Evolutionary conservation across 306 rosid genomes (phyloP), one percentile per base, ranked within the genome.

Genomic region (Pyrus bretschneideri): DNA sequence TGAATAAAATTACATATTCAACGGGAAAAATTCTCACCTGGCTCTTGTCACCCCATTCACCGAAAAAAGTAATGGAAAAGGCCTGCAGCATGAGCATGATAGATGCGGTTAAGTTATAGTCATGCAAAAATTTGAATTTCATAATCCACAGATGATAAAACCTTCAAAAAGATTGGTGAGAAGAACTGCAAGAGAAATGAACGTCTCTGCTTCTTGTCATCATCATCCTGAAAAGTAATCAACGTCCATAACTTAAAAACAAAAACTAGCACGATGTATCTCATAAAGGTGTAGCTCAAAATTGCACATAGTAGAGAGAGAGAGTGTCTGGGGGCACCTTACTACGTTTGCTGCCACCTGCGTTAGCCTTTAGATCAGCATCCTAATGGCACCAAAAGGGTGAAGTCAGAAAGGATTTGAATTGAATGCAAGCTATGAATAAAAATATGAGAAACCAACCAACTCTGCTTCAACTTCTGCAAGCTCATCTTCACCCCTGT

Each of bases 21-120:
- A n/a, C 18, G 21, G 71, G 29, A 30, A 44, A 74, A 55, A 77
- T 46, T 54, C 83, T 87, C 80, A 94, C 98, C 95, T 94, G 98
- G 81, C 98, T 94, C 86, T 86, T 94, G 90, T 94, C 97, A 75
- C 97, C 97, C 98, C 98, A 94, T 87, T 94, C 98, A 63, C 98
- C 98, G n/a, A 94, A 94, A 77, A 94, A 94, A 1, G 88, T 91
- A 83, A 94, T 89, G 54, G 98, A 94, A 87, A 94, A 94, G 74
- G 97, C 98, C 97, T 94, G 87, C 54, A 80, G 42, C 44, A 76
- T 62, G 66, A 75, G 69, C 63, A 73, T 49, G 55, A 70, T 73
- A 71, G 80, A 77, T 35, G 66, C 57, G 65, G 70, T 80, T 71
- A 80, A 71, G 45, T 46, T 44, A 38, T 59, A 30, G 67, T 58